Conservation (phyloP, 2,329 filamentous ascomycete species). For the Diplodia intermedia region DNA sequence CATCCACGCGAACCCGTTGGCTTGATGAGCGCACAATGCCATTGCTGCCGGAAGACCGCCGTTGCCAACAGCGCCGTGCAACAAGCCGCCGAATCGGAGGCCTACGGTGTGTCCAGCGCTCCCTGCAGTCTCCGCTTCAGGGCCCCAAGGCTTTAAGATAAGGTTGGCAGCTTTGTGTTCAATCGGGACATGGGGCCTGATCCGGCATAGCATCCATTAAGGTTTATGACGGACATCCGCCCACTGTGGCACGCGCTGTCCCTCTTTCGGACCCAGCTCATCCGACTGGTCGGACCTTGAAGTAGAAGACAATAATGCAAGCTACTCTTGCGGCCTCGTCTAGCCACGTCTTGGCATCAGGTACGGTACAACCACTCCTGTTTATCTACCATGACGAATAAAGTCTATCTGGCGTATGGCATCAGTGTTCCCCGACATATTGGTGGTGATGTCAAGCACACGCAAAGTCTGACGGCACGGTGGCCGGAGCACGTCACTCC, state of each 20-base stretch:
- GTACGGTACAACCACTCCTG: background rate
- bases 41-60: background rate
- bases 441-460: background rate
- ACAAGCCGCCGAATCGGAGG: conserved; percentile 12
- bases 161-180: conserved; percentile 13
- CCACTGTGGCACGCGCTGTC: background rate
- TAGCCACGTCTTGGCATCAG: background rate
- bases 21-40: conserved; percentile 53
- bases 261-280: conserved; percentile 7
- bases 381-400: conserved; percentile 3
- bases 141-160: background rate
- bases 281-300: conserved; percentile 10
- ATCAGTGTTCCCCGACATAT: conserved; percentile 4
- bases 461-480: background rate
- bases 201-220: conserved; percentile 4
- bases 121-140: background rate
- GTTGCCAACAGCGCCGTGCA: background rate
- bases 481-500: background rate
- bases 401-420: conserved; percentile 1
- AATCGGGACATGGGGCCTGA: conserved; percentile 1
- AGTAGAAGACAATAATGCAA: conserved; percentile 13
- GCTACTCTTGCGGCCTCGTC: background rate
- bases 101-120: background rate
- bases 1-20: conserved; percentile 81
- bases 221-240: conserved; percentile 20